phyloP scores from a whole-genome alignment of 495 filamentous ascomycete genomes.

The Lophiotrema nucula region DNA sequence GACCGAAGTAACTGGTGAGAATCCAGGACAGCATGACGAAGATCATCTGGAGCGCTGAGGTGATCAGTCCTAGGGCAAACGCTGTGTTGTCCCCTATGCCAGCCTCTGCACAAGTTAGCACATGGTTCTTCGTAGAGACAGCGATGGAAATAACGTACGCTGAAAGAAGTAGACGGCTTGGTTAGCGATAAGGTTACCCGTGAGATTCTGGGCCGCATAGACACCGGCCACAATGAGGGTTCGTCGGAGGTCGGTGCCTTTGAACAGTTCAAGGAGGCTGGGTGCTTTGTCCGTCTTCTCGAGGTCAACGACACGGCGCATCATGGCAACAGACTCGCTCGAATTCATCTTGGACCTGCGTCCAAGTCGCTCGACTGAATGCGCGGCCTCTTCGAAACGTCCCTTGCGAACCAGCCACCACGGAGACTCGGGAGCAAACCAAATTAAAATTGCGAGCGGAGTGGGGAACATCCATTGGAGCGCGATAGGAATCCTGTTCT shows the following conservation, averaged over 20 bases:
- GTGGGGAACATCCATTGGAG: constrained; percentile 51
- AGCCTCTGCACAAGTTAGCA: constrained; percentile 21
- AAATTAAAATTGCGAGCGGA: constrained; percentile 42
- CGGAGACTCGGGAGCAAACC: constrained; percentile 25
- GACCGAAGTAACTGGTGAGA: constrained; percentile 47
- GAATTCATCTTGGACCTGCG: constrained; percentile 53
- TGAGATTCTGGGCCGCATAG: constrained; percentile 44
- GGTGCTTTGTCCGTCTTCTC: constrained; percentile 37
- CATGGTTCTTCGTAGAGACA: background rate
- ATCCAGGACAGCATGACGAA: constrained; percentile 57
- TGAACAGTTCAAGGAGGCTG: constrained; percentile 46
- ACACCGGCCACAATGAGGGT: constrained; percentile 51
- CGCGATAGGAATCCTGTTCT: constrained; percentile 50
- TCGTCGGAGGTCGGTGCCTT: constrained; percentile 46
- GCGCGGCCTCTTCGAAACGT: constrained; percentile 11
- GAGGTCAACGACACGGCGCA: constrained; percentile 25
- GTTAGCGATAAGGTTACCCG: constrained; percentile 45
- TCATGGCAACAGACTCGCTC: constrained; percentile 43
- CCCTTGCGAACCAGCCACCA: no score
- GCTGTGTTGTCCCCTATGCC: constrained; percentile 34
- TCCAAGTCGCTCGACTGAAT: constrained; percentile 20
- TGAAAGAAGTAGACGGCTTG: constrained; percentile 36
- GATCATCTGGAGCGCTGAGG: constrained; percentile 51
- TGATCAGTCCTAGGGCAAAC: constrained; percentile 51
- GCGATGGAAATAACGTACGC: constrained; percentile 26